phyloP scores from a whole-genome alignment of 1,284 basidiomycete genomes.

The Grifola frondosa region DNA sequence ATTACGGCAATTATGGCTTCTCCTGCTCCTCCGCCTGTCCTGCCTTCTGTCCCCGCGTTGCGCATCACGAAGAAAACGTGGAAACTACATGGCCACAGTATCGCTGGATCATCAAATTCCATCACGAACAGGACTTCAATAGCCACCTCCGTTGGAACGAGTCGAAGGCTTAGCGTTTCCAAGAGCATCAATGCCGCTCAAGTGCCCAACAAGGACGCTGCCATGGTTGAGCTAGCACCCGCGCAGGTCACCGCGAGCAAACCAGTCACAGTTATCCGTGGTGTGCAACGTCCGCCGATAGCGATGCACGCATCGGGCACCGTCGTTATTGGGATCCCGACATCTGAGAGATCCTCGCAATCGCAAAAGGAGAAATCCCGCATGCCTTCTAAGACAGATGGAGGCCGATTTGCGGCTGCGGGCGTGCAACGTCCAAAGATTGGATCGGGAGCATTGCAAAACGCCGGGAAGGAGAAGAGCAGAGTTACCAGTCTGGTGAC shows the following conservation, averaged over 20 bases:
- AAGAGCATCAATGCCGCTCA: constrained; percentile 1
- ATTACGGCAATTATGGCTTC: no score
- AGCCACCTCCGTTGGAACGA: no score
- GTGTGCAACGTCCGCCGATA: constrained; percentile 18
- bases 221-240: neutral
- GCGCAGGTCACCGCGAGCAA: constrained; percentile 3
- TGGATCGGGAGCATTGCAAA: constrained; percentile 5
- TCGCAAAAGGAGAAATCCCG: no score
- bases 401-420: constrained; percentile 16
- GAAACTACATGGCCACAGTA: constrained; percentile 19
- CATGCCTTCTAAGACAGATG: neutral
- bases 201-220: constrained; percentile 7
- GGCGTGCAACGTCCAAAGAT: constrained; percentile 23
- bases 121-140: neutral
- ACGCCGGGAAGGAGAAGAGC: constrained; percentile 7
- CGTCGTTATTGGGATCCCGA: constrained; percentile 15
- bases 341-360: constrained; percentile 9
- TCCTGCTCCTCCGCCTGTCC: constrained; percentile 19
- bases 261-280: constrained; percentile 9
- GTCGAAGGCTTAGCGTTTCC: neutral
- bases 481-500: constrained; percentile 1
- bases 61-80: constrained; percentile 46
- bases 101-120: neutral
- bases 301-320: constrained; percentile 12
- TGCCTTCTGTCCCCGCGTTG: constrained; percentile 41